These are phyloP conservation scores for Furculomyces boomerangus DNA, from an alignment of 371 early-diverging fungal species.

Conservation along the genomic window DNA sequence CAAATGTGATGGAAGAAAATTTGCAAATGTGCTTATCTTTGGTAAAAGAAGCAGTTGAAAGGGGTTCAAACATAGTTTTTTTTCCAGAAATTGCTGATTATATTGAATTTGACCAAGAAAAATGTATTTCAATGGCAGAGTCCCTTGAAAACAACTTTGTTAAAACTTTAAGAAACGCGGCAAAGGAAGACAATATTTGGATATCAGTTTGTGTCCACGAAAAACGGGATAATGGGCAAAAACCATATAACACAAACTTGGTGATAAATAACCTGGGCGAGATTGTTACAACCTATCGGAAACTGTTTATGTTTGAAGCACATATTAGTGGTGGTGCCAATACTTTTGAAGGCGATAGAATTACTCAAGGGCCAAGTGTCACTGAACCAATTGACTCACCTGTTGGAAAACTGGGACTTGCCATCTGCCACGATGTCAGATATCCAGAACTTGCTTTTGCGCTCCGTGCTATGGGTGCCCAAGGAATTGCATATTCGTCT, in stretches of 20 bases:
- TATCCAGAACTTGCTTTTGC: constrained; percentile 50
- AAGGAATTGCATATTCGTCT: constrained; percentile 63
- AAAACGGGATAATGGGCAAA: constrained; percentile 13
- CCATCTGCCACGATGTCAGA: constrained; percentile 63
- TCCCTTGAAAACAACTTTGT: constrained; percentile 32
- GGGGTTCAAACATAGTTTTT: constrained; percentile 54
- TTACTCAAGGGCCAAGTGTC: constrained; percentile 33
- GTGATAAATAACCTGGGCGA: constrained; percentile 40
- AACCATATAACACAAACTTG: constrained; percentile 48
- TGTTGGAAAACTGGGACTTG: constrained; percentile 46
- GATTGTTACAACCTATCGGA: constrained; percentile 40
- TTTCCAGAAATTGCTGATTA: constrained; percentile 75
- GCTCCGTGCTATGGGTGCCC: constrained; percentile 41
- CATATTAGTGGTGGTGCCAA: constrained; percentile 23
- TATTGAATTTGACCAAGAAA: constrained; percentile 32
- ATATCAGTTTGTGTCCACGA: constrained; percentile 57
- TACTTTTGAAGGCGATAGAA: constrained; percentile 41
- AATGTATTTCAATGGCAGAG: constrained; percentile 30
- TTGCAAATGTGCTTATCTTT: constrained; percentile 31
- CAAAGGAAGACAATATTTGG: constrained; percentile 39
- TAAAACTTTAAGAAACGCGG: constrained; percentile 30
- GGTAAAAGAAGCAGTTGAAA: constrained; percentile 31
- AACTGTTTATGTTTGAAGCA: constrained; percentile 67
- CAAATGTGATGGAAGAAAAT: constrained; percentile 28
- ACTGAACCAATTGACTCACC: constrained; percentile 39